These are phyloP conservation scores for Populus hybrid DNA, from an alignment of 441 rosid genomes.

Conservation along the genomic window DNA sequence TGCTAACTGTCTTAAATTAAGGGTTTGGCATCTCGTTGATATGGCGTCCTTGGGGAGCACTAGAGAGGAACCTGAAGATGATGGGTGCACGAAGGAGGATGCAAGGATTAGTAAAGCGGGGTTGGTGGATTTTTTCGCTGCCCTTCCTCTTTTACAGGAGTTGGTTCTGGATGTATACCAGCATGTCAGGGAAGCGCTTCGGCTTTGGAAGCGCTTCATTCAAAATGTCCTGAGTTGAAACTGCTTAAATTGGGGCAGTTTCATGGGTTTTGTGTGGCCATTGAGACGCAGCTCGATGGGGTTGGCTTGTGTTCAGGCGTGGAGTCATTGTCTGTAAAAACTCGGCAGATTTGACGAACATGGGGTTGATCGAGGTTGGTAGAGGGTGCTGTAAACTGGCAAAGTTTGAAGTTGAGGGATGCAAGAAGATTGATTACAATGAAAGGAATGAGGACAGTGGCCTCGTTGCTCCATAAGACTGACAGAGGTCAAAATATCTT, in stretches of 20 bases:
- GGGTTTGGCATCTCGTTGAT: conserved; percentile 65
- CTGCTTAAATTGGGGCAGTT: conserved; percentile 61
- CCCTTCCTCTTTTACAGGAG: conserved; percentile 55
- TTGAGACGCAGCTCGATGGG: conserved; percentile 65
- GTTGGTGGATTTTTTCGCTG: conserved; percentile 47
- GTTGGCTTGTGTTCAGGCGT: conserved; percentile 66
- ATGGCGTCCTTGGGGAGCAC: conserved; percentile 39
- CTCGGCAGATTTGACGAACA: conserved; percentile 60
- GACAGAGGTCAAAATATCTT: conserved; percentile 62
- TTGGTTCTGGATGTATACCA: conserved; percentile 62
- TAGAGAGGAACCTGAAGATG: conserved; percentile 45
- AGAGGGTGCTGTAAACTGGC: conserved; percentile 64
- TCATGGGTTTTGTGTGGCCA: conserved; percentile 60
- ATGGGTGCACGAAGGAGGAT: conserved; percentile 46
- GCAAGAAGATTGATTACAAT: conserved; percentile 28
- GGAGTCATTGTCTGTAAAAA: conserved; percentile 57
- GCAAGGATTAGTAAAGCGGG: conserved; percentile 43
- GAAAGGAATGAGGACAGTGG: conserved; percentile 63
- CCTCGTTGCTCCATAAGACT: conserved; percentile 43
- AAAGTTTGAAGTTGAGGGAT: conserved; percentile 76
- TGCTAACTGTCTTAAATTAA: conserved; percentile 52
- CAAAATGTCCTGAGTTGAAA: conserved; percentile 52
- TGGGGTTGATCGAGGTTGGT: conserved; percentile 78
- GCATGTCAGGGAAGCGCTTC: no score
- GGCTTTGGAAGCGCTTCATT: conserved; percentile 47